These are phyloP conservation scores for Cladophialophora psammophila DNA, from an alignment of 2,329 filamentous ascomycete species.

Conservation along the genomic window DNA sequence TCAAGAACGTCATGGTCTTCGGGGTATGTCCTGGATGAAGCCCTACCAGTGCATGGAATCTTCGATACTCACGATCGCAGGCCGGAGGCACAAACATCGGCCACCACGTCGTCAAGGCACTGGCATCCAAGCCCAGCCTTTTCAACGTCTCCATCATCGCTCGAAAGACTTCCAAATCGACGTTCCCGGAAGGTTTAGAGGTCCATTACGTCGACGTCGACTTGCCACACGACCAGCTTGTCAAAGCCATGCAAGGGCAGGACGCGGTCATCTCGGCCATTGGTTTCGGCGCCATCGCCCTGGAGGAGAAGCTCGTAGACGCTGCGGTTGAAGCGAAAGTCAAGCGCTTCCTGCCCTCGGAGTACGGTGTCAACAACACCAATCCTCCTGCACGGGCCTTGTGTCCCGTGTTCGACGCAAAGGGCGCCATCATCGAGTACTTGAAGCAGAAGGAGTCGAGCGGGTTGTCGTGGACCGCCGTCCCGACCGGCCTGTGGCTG, in stretches of 20 bases:
- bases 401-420: constrained; percentile 35
- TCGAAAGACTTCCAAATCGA: constrained; percentile 26
- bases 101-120: constrained; percentile 27
- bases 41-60: not conserved
- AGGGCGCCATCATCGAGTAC: constrained; percentile 43
- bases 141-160: constrained; percentile 28
- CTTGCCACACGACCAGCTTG: constrained; percentile 20
- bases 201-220: constrained; percentile 21
- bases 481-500: constrained; percentile 44
- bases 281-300: constrained; percentile 21
- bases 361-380: constrained; percentile 38
- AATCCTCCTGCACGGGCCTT: constrained; percentile 11
- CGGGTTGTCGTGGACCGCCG: constrained; percentile 25
- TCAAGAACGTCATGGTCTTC: constrained; percentile 7
- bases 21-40: not conserved
- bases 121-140: constrained; percentile 10
- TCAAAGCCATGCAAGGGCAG: constrained; percentile 33
- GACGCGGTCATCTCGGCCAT: constrained; percentile 40
- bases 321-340: constrained; percentile 50
- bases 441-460: constrained; percentile 35
- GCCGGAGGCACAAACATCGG: constrained; percentile 30
- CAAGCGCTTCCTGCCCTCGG: constrained; percentile 52
- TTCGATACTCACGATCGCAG: not conserved
- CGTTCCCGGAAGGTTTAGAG: constrained; percentile 15
- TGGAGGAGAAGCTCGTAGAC: constrained; percentile 49